Conservation (phyloP, 2,329 filamentous ascomycete genomes). For the Neofusicoccum kwambonambiense region DNA sequence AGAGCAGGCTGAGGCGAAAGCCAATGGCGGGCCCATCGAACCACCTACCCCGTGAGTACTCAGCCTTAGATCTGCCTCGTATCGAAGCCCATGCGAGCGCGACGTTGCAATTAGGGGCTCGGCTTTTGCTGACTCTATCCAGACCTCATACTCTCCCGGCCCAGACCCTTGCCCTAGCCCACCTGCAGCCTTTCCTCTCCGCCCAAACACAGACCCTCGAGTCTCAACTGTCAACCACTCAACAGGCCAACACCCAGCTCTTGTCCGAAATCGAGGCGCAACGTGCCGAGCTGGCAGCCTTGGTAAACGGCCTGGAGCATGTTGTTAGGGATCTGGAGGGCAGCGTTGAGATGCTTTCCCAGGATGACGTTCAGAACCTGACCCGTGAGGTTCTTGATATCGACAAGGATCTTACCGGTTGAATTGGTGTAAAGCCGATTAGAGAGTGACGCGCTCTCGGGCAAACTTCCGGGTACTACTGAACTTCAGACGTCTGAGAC, state of each 20-base stretch:
- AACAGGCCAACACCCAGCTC: conserved; percentile 54
- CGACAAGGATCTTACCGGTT: conserved; percentile 22
- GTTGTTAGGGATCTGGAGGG: conserved; percentile 59
- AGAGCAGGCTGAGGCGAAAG: conserved; percentile 40
- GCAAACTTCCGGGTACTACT: no score
- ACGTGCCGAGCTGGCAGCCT: conserved; percentile 55
- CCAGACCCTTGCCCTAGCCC: conserved; percentile 56
- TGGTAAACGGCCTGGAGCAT: conserved; percentile 55
- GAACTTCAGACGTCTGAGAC: no score
- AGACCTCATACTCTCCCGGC: conserved; percentile 61
- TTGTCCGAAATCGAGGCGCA: conserved; percentile 53
- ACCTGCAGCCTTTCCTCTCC: conserved; percentile 57
- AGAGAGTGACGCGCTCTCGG: neutral
- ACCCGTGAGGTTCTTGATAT: conserved; percentile 35
- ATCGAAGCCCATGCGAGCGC: neutral
- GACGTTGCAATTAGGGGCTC: neutral
- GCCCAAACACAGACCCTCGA: conserved; percentile 51
- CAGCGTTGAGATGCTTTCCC: conserved; percentile 42
- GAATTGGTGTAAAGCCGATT: neutral
- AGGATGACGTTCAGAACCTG: conserved; percentile 37
- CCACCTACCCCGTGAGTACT: conserved; percentile 23
- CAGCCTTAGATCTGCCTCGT: neutral
- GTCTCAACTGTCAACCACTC: conserved; percentile 49
- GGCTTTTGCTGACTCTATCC: conserved; percentile 1
- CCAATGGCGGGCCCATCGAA: conserved; percentile 36